Base-by-base conservation (phyloP, 495 filamentous ascomycete species). In the Letharia columbiana region DNA sequence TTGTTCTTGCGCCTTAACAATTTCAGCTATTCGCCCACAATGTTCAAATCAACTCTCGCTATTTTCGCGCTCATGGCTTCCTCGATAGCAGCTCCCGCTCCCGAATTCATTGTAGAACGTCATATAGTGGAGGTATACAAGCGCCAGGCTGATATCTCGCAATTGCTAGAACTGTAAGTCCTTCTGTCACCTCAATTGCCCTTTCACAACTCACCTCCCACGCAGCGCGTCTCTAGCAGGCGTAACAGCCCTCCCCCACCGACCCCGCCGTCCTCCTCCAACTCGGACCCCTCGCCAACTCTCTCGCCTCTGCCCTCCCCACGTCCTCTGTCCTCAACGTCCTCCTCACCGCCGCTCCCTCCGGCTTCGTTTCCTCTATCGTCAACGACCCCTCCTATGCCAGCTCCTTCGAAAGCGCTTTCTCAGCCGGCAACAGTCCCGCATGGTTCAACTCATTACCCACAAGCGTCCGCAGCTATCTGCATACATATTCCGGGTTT, bases 401-500 rank as follows among this genome's bases (percentile, higher is more conserved):
- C 20, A 52, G 58, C 35, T 68, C 65, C 3, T 73, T 73, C 31
- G 68, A 70, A n/a, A 44, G 54, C 6, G 70, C 63, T 11, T 73
- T 73, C 68, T 64, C 65, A 2, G 64, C 62, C 10, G 71, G 71
- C 9, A 68, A 59, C 28, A 66, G 65, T 20, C 71, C 70, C 17
- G 69, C 62, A 28, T 74, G 63, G 62, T 81, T 77, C 66, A 75
- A 59, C 12, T 47, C 68, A 13, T 65, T 70, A 37, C 74, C 73
- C 2, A 67, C 74, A 20, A 70, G 63, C 10, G 66, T 74, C 20
- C 68, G 64, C 41, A 67, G 62, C 12, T 73, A 72, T 45, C 58
- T 73, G 58, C 70, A 72, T 50, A 73, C 71, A 4, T 73, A 73
- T 57, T 50, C 52, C 31, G 68, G 68, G 5, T 65, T 67, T 45